Base-by-base conservation (phyloP, 2,329 filamentous ascomycete species). In the Pestalotiopsis sp. region DNA sequence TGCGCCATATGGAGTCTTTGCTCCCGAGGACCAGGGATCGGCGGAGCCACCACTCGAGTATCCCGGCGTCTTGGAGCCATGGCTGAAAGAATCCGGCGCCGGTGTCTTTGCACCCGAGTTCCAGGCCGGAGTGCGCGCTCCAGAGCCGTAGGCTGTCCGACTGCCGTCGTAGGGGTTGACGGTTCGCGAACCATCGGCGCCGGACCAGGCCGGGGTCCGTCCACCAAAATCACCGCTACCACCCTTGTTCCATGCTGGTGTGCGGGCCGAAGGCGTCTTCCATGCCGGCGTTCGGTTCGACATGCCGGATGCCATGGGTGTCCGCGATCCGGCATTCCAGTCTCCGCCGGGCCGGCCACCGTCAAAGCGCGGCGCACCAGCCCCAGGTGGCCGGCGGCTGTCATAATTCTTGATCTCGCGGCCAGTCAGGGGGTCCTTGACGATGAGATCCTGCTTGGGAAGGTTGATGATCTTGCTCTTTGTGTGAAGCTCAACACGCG, bases 401-500 rank as follows among this genome's bases (percentile, higher is more conserved):
- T 82, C 80, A 68, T 88, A 88, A 68, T 93, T 89, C 72, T 95
- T 92, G 70, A 97, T 92, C n/a, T 87, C 88, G 68, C 91, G 89
- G 60, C 94, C 95, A 4, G 92, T 95, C 67, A 92, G 81, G 71
- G 89, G 93, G 84, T 99, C 95, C 80, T 95, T 95, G 82, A 97
- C 92, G 27, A 89, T 89, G n/a, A 99, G 83, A 68, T 92, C 89
- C 12, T 92, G 91, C 78, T 97, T 97, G 23, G 90, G 88, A 45
- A 98, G 89, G 7, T 92, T 94, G 70, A 98, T 90, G 17, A 93
- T 92, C 85, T 98, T 98, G 82, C 91, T 93, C 84, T 97, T 97
- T 5, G 95, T 95, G 78, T 98, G 95, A 52, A 99, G 84, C 81
- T 99, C 96, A 57, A 99, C 92, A 71, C 95, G 92, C 38, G 94